Conservation (phyloP, 495 filamentous ascomycete genomes). For the Daldinia decipiens region DNA sequence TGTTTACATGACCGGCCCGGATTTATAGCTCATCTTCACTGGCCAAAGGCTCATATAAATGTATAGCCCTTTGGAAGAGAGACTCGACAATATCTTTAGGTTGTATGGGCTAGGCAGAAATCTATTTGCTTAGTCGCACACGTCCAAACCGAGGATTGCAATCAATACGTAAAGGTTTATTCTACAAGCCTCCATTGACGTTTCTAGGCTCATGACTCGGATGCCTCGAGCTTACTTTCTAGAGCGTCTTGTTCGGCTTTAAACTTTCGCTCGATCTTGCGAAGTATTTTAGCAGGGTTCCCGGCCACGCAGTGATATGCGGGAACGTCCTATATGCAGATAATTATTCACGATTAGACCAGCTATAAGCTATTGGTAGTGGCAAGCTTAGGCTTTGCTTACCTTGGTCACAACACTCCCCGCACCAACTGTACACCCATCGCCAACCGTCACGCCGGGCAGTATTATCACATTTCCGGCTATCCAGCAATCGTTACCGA, state of each 20-base stretch:
- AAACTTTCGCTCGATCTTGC: conserved; percentile 8
- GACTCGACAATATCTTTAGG: background rate
- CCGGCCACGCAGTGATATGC: conserved; percentile 8
- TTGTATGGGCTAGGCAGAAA: background rate
- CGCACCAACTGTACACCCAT: conserved; percentile 44
- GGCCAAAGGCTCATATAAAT: background rate
- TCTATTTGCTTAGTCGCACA: background rate
- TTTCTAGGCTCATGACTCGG: background rate
- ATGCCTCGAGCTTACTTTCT: background rate
- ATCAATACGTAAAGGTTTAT: background rate
- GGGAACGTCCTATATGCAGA: conserved; percentile 76
- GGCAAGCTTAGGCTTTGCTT: background rate
- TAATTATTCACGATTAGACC: conserved; percentile 78
- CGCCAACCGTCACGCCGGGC: conserved; percentile 83
- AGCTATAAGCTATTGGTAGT: background rate
- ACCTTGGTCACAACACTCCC: background rate
- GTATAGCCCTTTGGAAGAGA: background rate
- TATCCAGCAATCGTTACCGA: conserved; percentile 91
- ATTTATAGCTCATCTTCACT: background rate
- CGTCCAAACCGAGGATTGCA: background rate
- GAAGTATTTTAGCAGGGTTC: conserved; percentile 10
- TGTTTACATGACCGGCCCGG: background rate
- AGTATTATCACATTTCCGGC: conserved; percentile 79
- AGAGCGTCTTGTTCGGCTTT: conserved; percentile 10
- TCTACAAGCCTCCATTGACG: background rate